Evolutionary conservation across 106 monocot species (phyloP).

Genomic region (Apostasia shenzhenica): DNA sequence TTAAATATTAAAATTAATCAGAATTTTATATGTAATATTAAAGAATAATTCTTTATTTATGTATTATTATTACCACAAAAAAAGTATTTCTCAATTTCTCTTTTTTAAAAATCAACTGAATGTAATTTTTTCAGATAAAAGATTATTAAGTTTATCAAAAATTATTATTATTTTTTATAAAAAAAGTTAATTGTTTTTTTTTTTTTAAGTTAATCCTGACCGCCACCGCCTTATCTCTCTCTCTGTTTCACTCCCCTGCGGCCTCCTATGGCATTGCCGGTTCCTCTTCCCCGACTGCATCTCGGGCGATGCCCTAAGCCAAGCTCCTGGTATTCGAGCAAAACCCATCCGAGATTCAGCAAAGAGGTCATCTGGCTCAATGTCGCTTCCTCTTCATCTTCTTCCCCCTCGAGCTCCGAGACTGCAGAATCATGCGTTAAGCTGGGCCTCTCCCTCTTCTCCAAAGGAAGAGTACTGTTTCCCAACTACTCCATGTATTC

Average conservation of each 20-base stretch:
- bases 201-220: background rate
- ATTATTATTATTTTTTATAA: no score
- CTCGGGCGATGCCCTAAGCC: constrained; percentile 17
- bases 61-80: no score
- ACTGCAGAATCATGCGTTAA: constrained; percentile 89
- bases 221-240: background rate
- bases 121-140: no score
- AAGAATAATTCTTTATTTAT: no score
- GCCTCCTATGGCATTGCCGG: constrained; percentile 20
- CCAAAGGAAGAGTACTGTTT: constrained; percentile 64
- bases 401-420: constrained; percentile 21
- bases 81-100: no score
- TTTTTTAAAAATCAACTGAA: no score
- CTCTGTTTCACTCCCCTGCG: constrained; percentile 2
- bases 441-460: constrained; percentile 79
- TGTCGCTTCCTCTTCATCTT: constrained; percentile 22
- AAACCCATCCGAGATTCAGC: constrained; percentile 2
- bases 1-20: no score
- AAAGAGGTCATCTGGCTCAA: constrained; percentile 14
- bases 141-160: no score
- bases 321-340: background rate
- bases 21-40: no score
- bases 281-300: constrained; percentile 9
- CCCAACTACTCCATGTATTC: background rate
- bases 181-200: no score